These are phyloP conservation scores for Chloris gayana DNA, from an alignment of 176 grass and related monocot species.

Conservation along the genomic window DNA sequence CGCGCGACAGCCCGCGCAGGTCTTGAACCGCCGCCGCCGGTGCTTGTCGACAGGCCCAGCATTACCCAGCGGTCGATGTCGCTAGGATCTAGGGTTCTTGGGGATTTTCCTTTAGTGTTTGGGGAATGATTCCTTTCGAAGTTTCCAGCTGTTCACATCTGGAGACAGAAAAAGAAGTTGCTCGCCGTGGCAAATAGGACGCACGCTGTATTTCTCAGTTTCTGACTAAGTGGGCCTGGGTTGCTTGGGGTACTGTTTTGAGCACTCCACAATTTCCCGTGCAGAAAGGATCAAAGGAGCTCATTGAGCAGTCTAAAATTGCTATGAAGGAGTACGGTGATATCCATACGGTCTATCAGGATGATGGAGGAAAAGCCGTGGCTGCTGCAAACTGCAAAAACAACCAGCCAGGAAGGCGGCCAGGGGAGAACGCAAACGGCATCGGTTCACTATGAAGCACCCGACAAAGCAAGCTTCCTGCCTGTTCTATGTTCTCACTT, in stretches of 20 bases:
- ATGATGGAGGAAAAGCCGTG: slow-evolving; percentile 1
- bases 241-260: slow-evolving; percentile 23
- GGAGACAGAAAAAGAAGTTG: not conserved
- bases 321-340: slow-evolving; percentile 28
- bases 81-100: slow-evolving; percentile 35
- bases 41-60: not conserved
- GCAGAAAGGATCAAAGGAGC: slow-evolving; percentile 40
- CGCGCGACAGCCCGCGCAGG: not conserved
- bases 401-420: slow-evolving; percentile 42
- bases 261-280: not conserved
- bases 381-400: slow-evolving; percentile 23
- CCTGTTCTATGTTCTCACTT: slow-evolving; percentile 21
- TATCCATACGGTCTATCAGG: slow-evolving; percentile 25
- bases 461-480: slow-evolving; percentile 37
- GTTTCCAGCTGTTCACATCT: not conserved
- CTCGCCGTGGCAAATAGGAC: not conserved
- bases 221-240: slow-evolving; percentile 12
- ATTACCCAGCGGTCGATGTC: not conserved
- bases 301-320: slow-evolving; percentile 41
- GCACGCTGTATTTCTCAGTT: not conserved
- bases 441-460: slow-evolving; percentile 42
- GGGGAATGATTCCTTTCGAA: not conserved
- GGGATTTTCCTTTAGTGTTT: not conserved
- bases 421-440: slow-evolving; percentile 44
- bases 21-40: not conserved